These are phyloP conservation scores for Vitis riparia DNA, from an alignment of 164 flowering plant genomes.

Conservation along the genomic window DNA sequence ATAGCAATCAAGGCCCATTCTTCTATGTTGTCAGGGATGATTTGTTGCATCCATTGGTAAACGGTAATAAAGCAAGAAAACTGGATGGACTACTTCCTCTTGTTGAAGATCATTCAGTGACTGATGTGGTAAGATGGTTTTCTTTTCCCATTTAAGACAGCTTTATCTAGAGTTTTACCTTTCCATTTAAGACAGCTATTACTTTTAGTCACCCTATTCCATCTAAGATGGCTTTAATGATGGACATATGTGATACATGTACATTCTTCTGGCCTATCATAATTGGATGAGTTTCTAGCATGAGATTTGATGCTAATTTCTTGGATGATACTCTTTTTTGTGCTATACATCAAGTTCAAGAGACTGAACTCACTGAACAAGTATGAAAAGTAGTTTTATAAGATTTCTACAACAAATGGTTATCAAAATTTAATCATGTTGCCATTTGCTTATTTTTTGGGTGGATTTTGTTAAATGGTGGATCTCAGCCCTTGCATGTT, in stretches of 20 bases:
- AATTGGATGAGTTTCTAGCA: background rate
- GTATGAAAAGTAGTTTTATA: background rate
- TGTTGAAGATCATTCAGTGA: conserved; percentile 61
- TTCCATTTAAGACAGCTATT: background rate
- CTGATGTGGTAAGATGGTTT: conserved; percentile 75
- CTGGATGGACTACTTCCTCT: conserved; percentile 84
- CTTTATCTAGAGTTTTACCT: background rate
- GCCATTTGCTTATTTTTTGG: background rate
- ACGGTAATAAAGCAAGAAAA: conserved; percentile 95
- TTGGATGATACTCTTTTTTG: background rate
- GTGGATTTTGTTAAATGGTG: background rate
- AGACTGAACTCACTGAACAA: background rate
- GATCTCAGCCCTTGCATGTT: background rate
- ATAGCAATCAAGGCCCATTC: conserved; percentile 27
- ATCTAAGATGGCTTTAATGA: too few species aligned
- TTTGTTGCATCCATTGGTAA: conserved; percentile 82
- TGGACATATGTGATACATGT: too few species aligned
- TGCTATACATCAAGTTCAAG: background rate
- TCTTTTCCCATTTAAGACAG: background rate
- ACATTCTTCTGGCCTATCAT: background rate
- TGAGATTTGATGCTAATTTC: background rate
- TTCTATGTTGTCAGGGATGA: conserved; percentile 91
- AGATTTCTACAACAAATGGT: background rate
- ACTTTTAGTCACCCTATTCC: background rate
- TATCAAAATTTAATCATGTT: background rate